Evolutionary conservation across 2,329 filamentous ascomycete species (phyloP), one percentile per base, ranked within the genome.

Genomic region (Xylaria sp.): DNA sequence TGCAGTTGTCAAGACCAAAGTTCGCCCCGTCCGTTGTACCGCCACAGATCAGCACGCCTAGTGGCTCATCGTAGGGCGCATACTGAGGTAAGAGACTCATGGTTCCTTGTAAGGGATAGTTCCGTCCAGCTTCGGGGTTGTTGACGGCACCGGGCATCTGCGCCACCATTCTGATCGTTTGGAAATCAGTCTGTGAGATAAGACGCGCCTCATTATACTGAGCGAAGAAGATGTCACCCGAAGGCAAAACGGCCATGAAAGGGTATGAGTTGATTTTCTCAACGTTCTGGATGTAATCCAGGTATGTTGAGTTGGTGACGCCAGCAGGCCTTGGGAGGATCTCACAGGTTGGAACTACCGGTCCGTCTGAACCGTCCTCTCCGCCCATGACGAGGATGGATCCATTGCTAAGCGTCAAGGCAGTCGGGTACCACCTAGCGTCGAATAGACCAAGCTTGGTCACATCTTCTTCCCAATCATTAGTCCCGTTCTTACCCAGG

Each of bases 211-310:
- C 82, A 70, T 88, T 87, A 71, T 82, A 87, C 74, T 86, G 86
- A 8, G 79, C 78, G n/a, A 85, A 80, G 59, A 86, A 82, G 70
- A 87, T 84, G 21, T 80, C 79, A 19, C 84, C 83, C 9, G 78
- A 77, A 8, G 84, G 84, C 2, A 87, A 72, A 25, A 86, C 80
- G 12, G 76, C 76, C 11, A 85, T 67, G 76, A 82, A 87, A 0
- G 85, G 85, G 64, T 88, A 87, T n/a, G 87, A 75, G 69, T 87
- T 87, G 75, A 84, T 80, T 2, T 84, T 84, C 67, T 86, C 81
- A 1, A 84, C 87, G 25, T 81, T 78, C 42, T 79, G 70, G 12
- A 87, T 78, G 75, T 82, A 87, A 46, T 85, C 81, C 67, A 83
- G 78, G 67, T 79, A 77, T 9, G 82, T 68, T 2, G 80, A 74